A percentile compares a stretch with the other conserved stretches of the same genome.
Conservation (phyloP, 192 early-diverging fungal species). For the Backusella circina region DNA sequence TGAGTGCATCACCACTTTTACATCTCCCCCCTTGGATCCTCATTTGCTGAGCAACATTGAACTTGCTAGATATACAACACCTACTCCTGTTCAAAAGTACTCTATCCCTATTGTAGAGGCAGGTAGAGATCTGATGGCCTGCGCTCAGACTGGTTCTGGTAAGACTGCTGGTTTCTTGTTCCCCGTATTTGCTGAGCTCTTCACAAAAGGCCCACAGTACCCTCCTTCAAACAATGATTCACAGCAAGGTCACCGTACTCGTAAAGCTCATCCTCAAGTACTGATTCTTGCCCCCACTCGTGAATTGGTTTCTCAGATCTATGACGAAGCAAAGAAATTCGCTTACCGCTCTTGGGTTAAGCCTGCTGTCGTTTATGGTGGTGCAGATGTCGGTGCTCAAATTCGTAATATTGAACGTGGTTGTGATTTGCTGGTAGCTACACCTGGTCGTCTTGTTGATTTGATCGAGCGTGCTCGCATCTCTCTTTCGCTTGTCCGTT, state of each 20-base stretch:
- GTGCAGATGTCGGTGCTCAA: slow-evolving; percentile 89
- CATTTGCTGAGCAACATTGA: slow-evolving; percentile 90
- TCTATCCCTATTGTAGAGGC: slow-evolving; percentile 79
- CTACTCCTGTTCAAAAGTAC: slow-evolving; percentile 97
- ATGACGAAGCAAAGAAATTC: slow-evolving; percentile 86
- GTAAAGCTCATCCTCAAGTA: slow-evolving; percentile 71
- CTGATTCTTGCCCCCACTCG: slow-evolving; percentile 93
- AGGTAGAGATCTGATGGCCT: slow-evolving; percentile 96
- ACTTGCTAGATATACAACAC: slow-evolving; percentile 82
- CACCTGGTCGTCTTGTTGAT: slow-evolving; percentile 96
- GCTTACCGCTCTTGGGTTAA: slow-evolving; percentile 91
- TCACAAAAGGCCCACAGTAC: slow-evolving; percentile 70
- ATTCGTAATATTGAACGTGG: slow-evolving; percentile 88
- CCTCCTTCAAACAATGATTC: slow-evolving; percentile 33
- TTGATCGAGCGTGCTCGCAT: slow-evolving; percentile 82
- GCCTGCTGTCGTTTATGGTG: slow-evolving; percentile 94
- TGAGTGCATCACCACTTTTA: slow-evolving; percentile 56
- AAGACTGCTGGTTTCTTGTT: slow-evolving; percentile 98
- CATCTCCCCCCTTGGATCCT: slow-evolving; percentile 68
- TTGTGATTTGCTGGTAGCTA: slow-evolving; percentile 92
- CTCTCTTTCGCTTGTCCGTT: slow-evolving; percentile 74
- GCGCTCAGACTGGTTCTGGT: slow-evolving; percentile 92
- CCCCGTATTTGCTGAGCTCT: slow-evolving; percentile 91
- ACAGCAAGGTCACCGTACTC: slow-evolving; percentile 56
- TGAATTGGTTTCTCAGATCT: slow-evolving; percentile 94